Evolutionary conservation across 148 eudicot species (phyloP).

Genomic region (Polygonum aviculare): DNA sequence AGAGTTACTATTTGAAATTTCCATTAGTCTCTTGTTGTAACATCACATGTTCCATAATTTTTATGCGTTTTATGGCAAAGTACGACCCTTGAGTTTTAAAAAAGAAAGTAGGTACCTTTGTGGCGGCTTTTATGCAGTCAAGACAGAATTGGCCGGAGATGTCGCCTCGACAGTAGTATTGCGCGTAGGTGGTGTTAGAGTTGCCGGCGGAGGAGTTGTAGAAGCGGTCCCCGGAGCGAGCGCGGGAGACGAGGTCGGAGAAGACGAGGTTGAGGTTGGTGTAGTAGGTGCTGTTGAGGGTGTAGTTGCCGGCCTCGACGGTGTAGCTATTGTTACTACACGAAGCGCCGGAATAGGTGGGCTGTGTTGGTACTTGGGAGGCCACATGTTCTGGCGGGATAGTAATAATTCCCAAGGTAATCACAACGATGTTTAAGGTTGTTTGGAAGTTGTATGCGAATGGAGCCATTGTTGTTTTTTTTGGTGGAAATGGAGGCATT

Average conservation of each 20-base stretch:
- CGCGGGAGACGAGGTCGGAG: neutral
- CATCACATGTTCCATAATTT: too few species aligned
- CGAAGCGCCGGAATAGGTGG: neutral
- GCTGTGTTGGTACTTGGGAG: neutral
- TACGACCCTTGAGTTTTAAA: too few species aligned
- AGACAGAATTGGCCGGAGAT: neutral
- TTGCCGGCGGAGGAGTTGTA: neutral
- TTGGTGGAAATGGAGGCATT: too few species aligned
- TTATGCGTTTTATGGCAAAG: too few species aligned
- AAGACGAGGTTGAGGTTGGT: neutral
- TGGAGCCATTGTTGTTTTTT: neutral
- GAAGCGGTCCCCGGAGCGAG: neutral
- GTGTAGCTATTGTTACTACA: neutral
- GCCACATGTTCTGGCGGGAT: neutral
- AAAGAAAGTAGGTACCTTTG: neutral
- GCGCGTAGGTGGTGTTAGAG: neutral
- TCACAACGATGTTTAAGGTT: neutral
- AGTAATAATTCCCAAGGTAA: neutral
- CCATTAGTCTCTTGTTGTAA: too few species aligned
- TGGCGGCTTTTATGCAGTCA: slow-evolving; percentile 4
- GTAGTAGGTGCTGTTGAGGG: neutral
- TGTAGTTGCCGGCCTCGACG: neutral
- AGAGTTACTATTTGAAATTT: too few species aligned
- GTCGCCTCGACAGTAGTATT: neutral
- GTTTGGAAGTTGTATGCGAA: neutral